These are phyloP conservation scores for Leccinellum luteum DNA, from an alignment of 768 basidiomycete genomes.

Conservation along the genomic window DNA sequence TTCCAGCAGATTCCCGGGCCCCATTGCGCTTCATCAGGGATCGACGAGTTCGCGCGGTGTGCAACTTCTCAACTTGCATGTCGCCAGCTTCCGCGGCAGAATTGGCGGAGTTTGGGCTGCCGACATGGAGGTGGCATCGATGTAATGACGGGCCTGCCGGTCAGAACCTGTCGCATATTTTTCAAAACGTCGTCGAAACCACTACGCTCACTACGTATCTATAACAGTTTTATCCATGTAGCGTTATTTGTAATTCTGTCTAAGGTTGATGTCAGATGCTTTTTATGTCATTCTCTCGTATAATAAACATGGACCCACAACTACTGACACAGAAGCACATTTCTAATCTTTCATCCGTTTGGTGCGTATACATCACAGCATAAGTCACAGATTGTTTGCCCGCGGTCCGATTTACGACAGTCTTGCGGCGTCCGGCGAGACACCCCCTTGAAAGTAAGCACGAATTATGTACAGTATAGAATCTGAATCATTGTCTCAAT, in stretches of 20 bases:
- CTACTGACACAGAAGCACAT: neutral
- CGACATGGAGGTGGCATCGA: constrained; percentile 11
- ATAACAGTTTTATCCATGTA: neutral
- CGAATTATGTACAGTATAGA: neutral
- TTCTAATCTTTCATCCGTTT: neutral
- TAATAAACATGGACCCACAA: neutral
- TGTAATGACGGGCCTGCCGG: neutral
- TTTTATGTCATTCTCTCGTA: neutral
- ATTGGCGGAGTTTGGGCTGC: constrained; percentile 4
- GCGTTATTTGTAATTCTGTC: neutral
- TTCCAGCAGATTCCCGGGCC: neutral
- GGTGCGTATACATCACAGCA: neutral
- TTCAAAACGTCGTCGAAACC: neutral
- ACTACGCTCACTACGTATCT: neutral
- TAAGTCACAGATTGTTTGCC: neutral
- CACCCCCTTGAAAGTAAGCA: too few relatives aligned
- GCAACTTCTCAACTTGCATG: constrained; percentile 7
- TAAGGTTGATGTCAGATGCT: neutral
- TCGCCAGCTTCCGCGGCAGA: constrained; percentile 2
- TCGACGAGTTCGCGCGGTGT: neutral
- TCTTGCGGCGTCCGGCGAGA: too few relatives aligned
- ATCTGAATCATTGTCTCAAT: neutral
- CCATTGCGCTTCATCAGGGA: constrained; percentile 14
- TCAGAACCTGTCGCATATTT: neutral
- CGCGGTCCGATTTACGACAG: too few relatives aligned